These are phyloP conservation scores for Cladosporium sp. DNA, from an alignment of 2,329 filamentous ascomycete genomes.

Conservation along the genomic window DNA sequence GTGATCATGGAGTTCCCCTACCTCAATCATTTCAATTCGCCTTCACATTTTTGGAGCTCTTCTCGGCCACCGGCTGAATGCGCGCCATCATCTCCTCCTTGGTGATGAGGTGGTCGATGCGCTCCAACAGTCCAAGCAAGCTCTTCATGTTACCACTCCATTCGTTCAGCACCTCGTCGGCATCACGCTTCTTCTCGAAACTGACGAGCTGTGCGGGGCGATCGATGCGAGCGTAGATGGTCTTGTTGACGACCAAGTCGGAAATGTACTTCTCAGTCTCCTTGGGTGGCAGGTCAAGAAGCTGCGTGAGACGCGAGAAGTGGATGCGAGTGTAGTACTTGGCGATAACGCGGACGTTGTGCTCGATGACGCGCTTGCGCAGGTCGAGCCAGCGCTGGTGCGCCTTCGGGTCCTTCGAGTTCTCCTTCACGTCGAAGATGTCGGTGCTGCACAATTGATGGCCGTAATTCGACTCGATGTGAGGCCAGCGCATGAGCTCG, in stretches of 20 bases:
- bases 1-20: background rate
- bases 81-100: slow-evolving; percentile 99
- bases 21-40: slow-evolving; percentile 1
- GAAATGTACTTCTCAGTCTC: slow-evolving; percentile 99
- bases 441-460: slow-evolving; percentile 84
- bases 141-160: slow-evolving; percentile 99
- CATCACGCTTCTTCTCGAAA: slow-evolving; percentile 91
- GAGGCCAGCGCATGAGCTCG: slow-evolving; percentile 97
- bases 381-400: slow-evolving; percentile 87
- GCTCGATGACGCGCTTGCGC: slow-evolving; percentile 97
- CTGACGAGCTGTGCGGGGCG: slow-evolving; percentile 86
- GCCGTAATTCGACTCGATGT: slow-evolving; percentile 83
- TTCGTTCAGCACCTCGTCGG: slow-evolving; percentile 94
- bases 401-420: slow-evolving; percentile 66
- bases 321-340: slow-evolving; percentile 99
- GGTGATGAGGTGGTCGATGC: slow-evolving; percentile 96
- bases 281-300: slow-evolving; percentile 87
- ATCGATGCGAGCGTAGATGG: slow-evolving; percentile 96
- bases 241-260: slow-evolving; percentile 94
- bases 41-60: slow-evolving; percentile 33
- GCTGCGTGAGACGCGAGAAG: slow-evolving; percentile 82
- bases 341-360: slow-evolving; percentile 95
- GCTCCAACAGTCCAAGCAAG: slow-evolving; percentile 75
- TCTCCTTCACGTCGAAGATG: slow-evolving; percentile 69
- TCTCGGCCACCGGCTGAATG: slow-evolving; percentile 66